phyloP scores from a whole-genome alignment of 1,284 basidiomycete species.

The Crocinoboletus sp. region DNA sequence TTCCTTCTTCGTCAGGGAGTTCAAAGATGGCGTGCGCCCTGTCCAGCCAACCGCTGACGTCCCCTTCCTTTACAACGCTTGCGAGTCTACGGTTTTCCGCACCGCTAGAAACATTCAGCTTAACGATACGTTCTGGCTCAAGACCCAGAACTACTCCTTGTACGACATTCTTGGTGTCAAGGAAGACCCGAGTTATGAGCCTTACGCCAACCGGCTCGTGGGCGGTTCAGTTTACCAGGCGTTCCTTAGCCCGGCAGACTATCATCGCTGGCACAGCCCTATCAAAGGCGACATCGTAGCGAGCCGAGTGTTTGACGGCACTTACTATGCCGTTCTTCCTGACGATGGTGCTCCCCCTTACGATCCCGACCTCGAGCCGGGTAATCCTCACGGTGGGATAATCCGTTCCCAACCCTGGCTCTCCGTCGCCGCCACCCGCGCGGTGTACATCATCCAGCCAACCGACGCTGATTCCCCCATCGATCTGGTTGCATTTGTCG shows the following conservation, averaged over 20 bases:
- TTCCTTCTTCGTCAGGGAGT: not conserved
- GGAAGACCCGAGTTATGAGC: not conserved
- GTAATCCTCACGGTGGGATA: slow-evolving; percentile 31
- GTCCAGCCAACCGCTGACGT: too few species aligned
- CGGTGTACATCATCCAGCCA: slow-evolving; percentile 41
- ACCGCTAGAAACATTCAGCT: slow-evolving; percentile 31
- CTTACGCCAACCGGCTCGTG: slow-evolving; percentile 34
- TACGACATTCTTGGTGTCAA: slow-evolving; percentile 31
- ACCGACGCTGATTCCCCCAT: slow-evolving; percentile 9
- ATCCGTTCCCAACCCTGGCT: slow-evolving; percentile 34
- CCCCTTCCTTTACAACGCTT: slow-evolving; percentile 43
- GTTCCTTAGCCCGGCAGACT: slow-evolving; percentile 44
- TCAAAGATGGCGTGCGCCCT: not conserved
- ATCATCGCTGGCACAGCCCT: slow-evolving; percentile 55
- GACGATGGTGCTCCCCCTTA: slow-evolving; percentile 6
- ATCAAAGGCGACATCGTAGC: slow-evolving; percentile 45
- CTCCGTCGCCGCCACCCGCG: not conserved
- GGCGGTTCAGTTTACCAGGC: slow-evolving; percentile 50
- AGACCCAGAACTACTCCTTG: slow-evolving; percentile 42
- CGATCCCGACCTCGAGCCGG: not conserved
- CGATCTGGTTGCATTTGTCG: slow-evolving; percentile 44
- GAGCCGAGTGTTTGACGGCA: slow-evolving; percentile 39
- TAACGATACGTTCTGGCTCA: slow-evolving; percentile 44
- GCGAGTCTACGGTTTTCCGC: slow-evolving; percentile 44
- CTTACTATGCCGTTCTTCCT: slow-evolving; percentile 42